A percentile compares a stretch with the other conserved stretches of the same genome.
phyloP scores from a whole-genome alignment of 2,329 filamentous ascomycete genomes.

The Exophiala alcalophila region DNA sequence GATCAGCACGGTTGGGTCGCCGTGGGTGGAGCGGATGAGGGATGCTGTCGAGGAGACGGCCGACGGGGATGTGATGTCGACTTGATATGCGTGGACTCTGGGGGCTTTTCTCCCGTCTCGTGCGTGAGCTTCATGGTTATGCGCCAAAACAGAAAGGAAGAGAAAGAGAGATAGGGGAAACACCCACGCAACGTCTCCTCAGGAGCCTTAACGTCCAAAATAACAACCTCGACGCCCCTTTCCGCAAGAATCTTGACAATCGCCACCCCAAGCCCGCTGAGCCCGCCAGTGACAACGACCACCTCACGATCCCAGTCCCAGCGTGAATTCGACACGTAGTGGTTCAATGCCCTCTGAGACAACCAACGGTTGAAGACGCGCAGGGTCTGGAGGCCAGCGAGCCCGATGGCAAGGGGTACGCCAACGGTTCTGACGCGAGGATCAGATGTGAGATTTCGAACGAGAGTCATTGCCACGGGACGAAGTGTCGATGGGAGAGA shows the following conservation, averaged over 20 bases:
- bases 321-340: conserved; percentile 4
- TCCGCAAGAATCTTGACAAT: conserved; percentile 62
- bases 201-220: conserved; percentile 59
- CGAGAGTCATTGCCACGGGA: no score
- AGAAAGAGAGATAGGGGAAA: no score
- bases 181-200: not conserved
- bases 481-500: no score
- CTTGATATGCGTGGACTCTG: not conserved
- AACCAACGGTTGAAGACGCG: no score
- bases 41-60: not conserved
- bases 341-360: no score
- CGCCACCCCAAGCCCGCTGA: conserved; percentile 66
- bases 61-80: conserved; percentile 1
- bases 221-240: conserved; percentile 63
- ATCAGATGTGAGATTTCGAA: no score
- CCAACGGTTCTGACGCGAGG: no score
- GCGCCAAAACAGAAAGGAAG: no score
- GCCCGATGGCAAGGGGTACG: no score
- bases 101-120: not conserved
- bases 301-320: conserved; percentile 39
- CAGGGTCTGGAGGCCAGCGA: no score
- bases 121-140: no score
- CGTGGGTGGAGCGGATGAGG: conserved; percentile 43
- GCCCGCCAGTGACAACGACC: conserved; percentile 55
- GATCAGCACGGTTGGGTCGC: conserved; percentile 44